Evolutionary conservation across 1,139 yeast species (phyloP).

Genomic region (Pichia sp.): DNA sequence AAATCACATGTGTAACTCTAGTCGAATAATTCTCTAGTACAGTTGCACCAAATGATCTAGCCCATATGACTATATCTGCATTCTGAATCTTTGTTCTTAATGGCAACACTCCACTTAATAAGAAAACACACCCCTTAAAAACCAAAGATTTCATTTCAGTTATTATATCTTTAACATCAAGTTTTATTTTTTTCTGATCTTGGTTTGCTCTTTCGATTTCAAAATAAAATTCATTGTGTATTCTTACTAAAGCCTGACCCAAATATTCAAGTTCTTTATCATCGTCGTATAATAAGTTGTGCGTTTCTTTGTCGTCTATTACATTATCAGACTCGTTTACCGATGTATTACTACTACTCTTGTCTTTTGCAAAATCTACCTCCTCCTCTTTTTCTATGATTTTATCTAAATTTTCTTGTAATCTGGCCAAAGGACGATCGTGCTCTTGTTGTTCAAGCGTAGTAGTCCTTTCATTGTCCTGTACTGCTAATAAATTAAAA

Average conservation of each 20-base stretch:
- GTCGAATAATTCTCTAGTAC: constrained; percentile 70
- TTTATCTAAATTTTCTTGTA: constrained; percentile 69
- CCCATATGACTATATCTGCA: constrained; percentile 89
- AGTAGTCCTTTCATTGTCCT: constrained; percentile 50
- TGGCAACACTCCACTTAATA: constrained; percentile 85
- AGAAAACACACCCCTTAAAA: constrained; percentile 60
- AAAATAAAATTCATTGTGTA: constrained; percentile 63
- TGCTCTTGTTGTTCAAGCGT: constrained; percentile 61
- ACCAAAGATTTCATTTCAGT: constrained; percentile 66
- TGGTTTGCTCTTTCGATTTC: constrained; percentile 33
- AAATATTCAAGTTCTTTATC: constrained; percentile 68
- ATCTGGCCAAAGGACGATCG: constrained; percentile 75
- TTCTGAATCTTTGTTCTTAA: constrained; percentile 61
- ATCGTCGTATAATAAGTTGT: constrained; percentile 64
- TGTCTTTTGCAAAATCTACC: constrained; percentile 1
- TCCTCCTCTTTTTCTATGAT: constrained; percentile 33
- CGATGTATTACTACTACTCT: neutral
- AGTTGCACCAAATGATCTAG: constrained; percentile 82
- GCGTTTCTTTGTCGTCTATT: constrained; percentile 33
- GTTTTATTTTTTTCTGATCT: constrained; percentile 24
- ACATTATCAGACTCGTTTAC: neutral
- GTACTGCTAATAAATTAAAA: constrained; percentile 38
- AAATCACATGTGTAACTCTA: constrained; percentile 83
- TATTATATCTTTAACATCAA: constrained; percentile 61
- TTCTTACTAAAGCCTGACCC: constrained; percentile 52